phyloP scores from a whole-genome alignment of 805 yeast species.

The Grigorovia transvaalensis region DNA sequence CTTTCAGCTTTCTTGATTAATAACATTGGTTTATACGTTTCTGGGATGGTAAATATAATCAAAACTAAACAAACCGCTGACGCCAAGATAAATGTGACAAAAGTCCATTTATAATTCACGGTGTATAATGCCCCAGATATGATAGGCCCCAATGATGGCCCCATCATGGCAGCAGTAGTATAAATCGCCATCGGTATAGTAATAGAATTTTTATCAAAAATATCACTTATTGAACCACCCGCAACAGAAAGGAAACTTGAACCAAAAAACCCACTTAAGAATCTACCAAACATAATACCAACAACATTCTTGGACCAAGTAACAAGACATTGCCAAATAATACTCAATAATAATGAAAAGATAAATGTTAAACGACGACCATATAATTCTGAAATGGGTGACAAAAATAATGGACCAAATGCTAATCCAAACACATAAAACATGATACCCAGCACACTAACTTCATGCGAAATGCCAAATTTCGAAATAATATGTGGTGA shows the following conservation, averaged over 20 bases:
- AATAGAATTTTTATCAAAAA: slow-evolving; percentile 49
- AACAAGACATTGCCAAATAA: slow-evolving; percentile 42
- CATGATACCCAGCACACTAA: slow-evolving; percentile 46
- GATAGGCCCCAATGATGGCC: slow-evolving; percentile 63
- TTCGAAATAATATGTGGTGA: slow-evolving; percentile 38
- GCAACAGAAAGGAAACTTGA: slow-evolving; percentile 68
- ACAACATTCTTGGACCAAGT: slow-evolving; percentile 53
- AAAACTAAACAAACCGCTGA: slow-evolving; percentile 44
- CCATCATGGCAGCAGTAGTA: slow-evolving; percentile 53
- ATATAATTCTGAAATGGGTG: slow-evolving; percentile 58
- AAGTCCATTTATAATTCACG: slow-evolving; percentile 60
- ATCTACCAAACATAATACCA: slow-evolving; percentile 54
- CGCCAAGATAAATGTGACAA: slow-evolving; percentile 51
- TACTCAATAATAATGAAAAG: slow-evolving; percentile 49
- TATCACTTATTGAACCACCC: slow-evolving; percentile 68
- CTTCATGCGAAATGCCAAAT: slow-evolving; percentile 46
- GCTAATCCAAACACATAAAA: slow-evolving; percentile 66
- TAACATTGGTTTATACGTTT: slow-evolving; percentile 51
- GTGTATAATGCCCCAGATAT: slow-evolving; percentile 45
- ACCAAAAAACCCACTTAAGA: slow-evolving; percentile 62
- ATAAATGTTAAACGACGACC: slow-evolving; percentile 54
- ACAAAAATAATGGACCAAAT: slow-evolving; percentile 51
- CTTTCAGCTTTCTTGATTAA: slow-evolving; percentile 42
- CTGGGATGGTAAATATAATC: slow-evolving; percentile 42
- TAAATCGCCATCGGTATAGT: slow-evolving; percentile 62